Evolutionary conservation across 345 rosid species (phyloP), one percentile per base, ranked within the genome.

Genomic region (Eucalyptus erythrocorys): DNA sequence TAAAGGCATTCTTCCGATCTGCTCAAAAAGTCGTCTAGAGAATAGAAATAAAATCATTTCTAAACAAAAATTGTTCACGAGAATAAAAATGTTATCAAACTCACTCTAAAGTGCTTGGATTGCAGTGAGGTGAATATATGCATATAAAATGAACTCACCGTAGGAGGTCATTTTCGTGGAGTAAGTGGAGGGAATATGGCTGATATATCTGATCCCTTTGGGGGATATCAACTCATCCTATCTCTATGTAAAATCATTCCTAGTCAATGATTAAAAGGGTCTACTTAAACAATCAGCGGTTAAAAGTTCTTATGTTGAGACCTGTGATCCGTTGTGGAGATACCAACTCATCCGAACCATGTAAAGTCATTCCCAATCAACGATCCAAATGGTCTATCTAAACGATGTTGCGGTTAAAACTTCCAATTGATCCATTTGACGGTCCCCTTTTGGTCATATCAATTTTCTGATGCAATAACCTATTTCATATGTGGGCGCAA

Each of bases 251-350:
- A 59, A 59, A 59, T 59, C 66, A 59, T 59, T 59, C n/a, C 66
- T 11, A 22, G 22, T 34, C 8, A 30, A 40, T 86, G 30, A 49
- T 80, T 16, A 50, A 87, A 89, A 89, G 43, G 89, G 57, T 89
- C 85, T 89, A 87, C 87, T 86, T 90, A 61, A 87, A 87, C 88
- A 88, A 87, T 87, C 92, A 85, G 80, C 89, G n/a, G 86, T 4
- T 51, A 32, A 81, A 91, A 90, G 90, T 55, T 59, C 32, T 27
- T 12, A 27, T 59, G 90, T 45, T 61, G 40, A 80, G 66, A 61
- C 82, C 40, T 66, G 66, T 59, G 43, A 49, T 85, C 87, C 87
- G 9, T 45, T 48, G 27, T 40, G 61, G 47, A 82, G 66, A 89
- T 82, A 80, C 37, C 81, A 47, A 49, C 68, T 61, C 68, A 61